Evolutionary conservation across 768 basidiomycete species (phyloP), one percentile per base, ranked within the genome.

Genomic region (Serendipita sp.): DNA sequence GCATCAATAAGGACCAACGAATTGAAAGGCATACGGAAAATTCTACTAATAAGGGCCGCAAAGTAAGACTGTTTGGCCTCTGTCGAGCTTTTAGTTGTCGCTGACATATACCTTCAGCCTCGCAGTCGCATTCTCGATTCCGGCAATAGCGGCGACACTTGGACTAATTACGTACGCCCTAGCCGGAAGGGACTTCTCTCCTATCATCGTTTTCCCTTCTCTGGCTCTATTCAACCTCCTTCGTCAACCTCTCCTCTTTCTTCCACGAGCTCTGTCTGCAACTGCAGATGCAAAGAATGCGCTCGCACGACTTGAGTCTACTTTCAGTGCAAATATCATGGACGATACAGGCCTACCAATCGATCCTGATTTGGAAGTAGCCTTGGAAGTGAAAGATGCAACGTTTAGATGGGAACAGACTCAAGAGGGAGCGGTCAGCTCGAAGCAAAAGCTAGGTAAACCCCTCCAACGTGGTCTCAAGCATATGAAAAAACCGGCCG

Each of bases 231-330:
- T 63, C 24, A 74, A 83, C 75, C 78, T 88, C 24, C 78, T 87
- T 41, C 80, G 85, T 13, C 85, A 86, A 71, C 85, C 86, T 0
- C 80, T 85, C 77, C 80, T 83, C 80, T 83, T 83, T 71, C 73
- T 85, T 41, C 83, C 83, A 13, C 79, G 83, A 45, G 32, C 68
- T 37, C 44, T 65, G 32, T 37, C 66, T 28, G 79, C 81, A 7
- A 80, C 81, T 45, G 79, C 83, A 0, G 86, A 89, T 69, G 86
- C 85, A 1, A 75, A 78, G 64, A 86, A 81, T 70, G 86, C 86
- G 0, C 72, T 88, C 37, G 70, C 73, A 18, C 79, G 86, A 13
- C 74, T 86, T 0, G 71, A 72, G 3, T 70, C 70, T 16, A 74
- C 86, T 1, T 86, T 85, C 69, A 72, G 78, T 41, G 85, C 87